Percentiles rank a stretch among this genome's conserved stretches.
Conservation (phyloP, 345 rosid species). For the Syzygium grande region DNA sequence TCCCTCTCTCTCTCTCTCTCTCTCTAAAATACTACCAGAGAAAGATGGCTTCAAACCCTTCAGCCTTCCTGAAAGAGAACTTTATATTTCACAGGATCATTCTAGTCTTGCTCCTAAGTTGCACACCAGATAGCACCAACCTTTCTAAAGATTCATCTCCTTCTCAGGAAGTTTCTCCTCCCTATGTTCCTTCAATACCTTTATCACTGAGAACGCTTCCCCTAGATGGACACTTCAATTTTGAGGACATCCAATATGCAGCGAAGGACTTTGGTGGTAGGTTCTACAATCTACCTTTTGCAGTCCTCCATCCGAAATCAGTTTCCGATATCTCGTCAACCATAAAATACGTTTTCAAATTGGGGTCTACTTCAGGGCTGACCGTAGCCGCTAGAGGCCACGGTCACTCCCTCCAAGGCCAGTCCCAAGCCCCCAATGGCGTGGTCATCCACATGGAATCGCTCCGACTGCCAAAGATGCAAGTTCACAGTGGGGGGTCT, state of each 20-base stretch:
- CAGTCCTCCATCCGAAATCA: conserved; percentile 70
- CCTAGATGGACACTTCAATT: conserved; percentile 59
- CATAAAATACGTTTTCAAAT: conserved; percentile 38
- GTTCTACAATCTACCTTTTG: conserved; percentile 53
- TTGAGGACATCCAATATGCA: conserved; percentile 47
- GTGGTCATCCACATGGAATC: conserved; percentile 82
- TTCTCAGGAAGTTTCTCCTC: conserved; percentile 14
- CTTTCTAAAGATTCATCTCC: conserved; percentile 30
- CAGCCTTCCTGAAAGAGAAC: conserved; percentile 31
- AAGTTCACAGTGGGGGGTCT: conserved; percentile 28
- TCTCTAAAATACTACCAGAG: neutral
- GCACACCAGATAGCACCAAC: conserved; percentile 42
- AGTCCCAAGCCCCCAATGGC: conserved; percentile 77
- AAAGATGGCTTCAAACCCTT: conserved; percentile 5
- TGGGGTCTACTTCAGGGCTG: conserved; percentile 55
- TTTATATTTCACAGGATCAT: conserved; percentile 33
- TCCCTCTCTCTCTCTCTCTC: conserved; percentile 3
- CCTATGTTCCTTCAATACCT: conserved; percentile 17
- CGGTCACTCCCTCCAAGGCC: conserved; percentile 96
- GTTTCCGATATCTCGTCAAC: conserved; percentile 70
- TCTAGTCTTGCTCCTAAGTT: conserved; percentile 47
- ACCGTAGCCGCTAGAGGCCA: conserved; percentile 93
- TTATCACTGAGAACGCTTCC: conserved; percentile 30
- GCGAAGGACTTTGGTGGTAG: conserved; percentile 84
- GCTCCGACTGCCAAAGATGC: conserved; percentile 30